These are phyloP conservation scores for Ramaria sp. DNA, from an alignment of 768 basidiomycete species.

Conservation along the genomic window DNA sequence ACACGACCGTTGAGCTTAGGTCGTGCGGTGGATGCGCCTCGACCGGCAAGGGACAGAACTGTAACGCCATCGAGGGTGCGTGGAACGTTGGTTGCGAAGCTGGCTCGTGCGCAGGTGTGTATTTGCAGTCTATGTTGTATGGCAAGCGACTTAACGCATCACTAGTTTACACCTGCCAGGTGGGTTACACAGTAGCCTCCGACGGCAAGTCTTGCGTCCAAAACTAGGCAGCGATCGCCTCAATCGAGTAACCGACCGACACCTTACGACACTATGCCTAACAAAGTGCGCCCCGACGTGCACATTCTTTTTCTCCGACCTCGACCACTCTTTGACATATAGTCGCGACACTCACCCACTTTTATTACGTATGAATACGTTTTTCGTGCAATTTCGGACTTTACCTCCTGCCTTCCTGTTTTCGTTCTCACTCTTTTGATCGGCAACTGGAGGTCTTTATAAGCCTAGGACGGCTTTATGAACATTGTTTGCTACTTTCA, in stretches of 20 bases:
- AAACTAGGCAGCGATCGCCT: conserved; percentile 16
- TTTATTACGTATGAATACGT: too few relatives aligned
- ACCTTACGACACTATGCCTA: not conserved
- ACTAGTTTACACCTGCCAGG: conserved; percentile 40
- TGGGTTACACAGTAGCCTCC: conserved; percentile 32
- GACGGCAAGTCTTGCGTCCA: conserved; percentile 35
- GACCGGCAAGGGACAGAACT: conserved; percentile 57
- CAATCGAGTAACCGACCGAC: not conserved
- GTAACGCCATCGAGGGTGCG: conserved; percentile 51
- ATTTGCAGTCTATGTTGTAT: not conserved
- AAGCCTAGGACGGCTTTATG: not conserved
- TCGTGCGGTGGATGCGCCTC: conserved; percentile 70
- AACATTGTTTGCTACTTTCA: not conserved
- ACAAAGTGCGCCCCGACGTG: not conserved
- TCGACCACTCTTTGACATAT: not conserved
- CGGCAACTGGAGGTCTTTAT: not conserved
- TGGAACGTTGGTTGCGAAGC: conserved; percentile 63
- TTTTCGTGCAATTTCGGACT: not conserved
- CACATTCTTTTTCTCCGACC: not conserved
- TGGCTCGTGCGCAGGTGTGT: conserved; percentile 43
- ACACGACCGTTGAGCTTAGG: conserved; percentile 49
- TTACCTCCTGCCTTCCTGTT: not conserved
- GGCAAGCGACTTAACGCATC: not conserved
- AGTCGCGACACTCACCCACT: not conserved
- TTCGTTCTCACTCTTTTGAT: not conserved